These are phyloP conservation scores for Harrya chromipes DNA, from an alignment of 768 basidiomycete genomes.

Conservation along the genomic window DNA sequence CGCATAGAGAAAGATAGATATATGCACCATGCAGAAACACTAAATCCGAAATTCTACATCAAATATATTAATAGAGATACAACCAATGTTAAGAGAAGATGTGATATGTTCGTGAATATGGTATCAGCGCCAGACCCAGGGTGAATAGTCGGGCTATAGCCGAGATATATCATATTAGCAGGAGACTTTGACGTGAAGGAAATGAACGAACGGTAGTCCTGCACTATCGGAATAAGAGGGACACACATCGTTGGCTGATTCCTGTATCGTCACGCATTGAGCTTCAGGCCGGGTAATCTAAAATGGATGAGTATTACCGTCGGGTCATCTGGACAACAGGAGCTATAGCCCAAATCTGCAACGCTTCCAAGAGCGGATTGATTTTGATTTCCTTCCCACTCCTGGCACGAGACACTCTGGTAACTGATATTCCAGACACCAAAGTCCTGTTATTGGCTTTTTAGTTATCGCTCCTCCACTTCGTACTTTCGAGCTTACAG, in stretches of 20 bases:
- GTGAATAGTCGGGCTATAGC: constrained; percentile 30
- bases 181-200: neutral
- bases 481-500: constrained; percentile 27
- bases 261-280: constrained; percentile 26
- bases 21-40: constrained; percentile 1
- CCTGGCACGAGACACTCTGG: constrained; percentile 56
- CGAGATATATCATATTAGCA: constrained; percentile 11
- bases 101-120: constrained; percentile 11
- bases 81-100: constrained; percentile 17
- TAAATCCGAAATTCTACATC: constrained; percentile 14
- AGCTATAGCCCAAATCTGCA: constrained; percentile 49
- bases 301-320: constrained; percentile 37
- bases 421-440: constrained; percentile 86
- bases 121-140: constrained; percentile 22
- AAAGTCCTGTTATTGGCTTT: constrained; percentile 55
- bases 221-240: constrained; percentile 69
- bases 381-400: constrained; percentile 64
- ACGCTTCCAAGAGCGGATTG: constrained; percentile 68
- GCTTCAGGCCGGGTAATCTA: constrained; percentile 1
- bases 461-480: neutral
- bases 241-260: constrained; percentile 50
- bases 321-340: constrained; percentile 73
- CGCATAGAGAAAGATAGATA: neutral
- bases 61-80: constrained; percentile 16
- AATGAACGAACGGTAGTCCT: constrained; percentile 52